Conservation (phyloP, 257 asterid genomes). For the Solanum chaucha region DNA sequence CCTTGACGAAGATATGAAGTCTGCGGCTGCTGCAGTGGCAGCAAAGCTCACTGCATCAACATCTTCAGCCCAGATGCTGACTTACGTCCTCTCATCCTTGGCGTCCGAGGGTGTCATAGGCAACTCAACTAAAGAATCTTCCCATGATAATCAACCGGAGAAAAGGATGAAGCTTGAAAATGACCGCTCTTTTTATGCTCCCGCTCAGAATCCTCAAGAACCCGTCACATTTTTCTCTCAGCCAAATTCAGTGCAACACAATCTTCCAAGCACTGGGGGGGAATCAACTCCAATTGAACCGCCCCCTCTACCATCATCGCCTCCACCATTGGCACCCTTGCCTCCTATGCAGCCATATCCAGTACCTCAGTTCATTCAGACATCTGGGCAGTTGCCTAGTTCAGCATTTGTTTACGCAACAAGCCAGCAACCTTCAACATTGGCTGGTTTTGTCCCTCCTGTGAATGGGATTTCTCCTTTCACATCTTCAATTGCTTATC, state of each 20-base stretch:
- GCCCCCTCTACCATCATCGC: constrained; percentile 75
- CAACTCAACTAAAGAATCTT: constrained; percentile 25
- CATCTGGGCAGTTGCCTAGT: constrained; percentile 28
- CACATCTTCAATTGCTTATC: constrained; percentile 30
- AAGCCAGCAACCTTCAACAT: constrained; percentile 28
- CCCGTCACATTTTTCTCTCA: constrained; percentile 13
- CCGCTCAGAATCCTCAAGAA: constrained; percentile 31
- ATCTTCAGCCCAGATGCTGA: constrained; percentile 84
- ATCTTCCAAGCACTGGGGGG: constrained; percentile 19
- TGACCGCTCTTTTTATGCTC: constrained; percentile 32
- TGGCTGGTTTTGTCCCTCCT: constrained; percentile 31
- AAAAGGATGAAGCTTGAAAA: constrained; percentile 60
- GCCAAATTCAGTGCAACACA: constrained; percentile 15
- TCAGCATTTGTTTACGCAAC: constrained; percentile 36
- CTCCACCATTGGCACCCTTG: constrained; percentile 57
- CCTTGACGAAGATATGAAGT: constrained; percentile 44
- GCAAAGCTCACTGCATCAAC: constrained; percentile 79
- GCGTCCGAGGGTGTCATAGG: constrained; percentile 81
- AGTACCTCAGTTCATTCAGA: constrained; percentile 45
- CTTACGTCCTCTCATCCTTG: constrained; percentile 65
- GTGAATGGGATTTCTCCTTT: constrained; percentile 23
- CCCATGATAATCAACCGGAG: constrained; percentile 42
- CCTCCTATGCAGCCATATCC: constrained; percentile 69
- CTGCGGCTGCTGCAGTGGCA: constrained; percentile 82
- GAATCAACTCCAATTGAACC: constrained; percentile 24